Conservation (phyloP, 805 yeast genomes). For the Starmerella potacharoeniae region DNA sequence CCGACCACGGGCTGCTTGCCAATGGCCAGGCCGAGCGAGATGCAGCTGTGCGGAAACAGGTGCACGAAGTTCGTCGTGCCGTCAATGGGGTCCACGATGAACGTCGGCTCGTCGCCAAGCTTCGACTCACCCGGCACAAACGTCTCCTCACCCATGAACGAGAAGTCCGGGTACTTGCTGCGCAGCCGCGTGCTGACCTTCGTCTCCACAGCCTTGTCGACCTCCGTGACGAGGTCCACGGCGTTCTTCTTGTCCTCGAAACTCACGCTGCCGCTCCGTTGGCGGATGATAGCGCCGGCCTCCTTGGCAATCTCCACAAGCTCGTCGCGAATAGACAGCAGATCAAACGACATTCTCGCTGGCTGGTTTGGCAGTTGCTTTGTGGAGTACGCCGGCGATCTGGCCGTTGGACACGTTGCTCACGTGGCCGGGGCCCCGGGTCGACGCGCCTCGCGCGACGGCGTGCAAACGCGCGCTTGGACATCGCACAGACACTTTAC, state of each 20-base stretch:
- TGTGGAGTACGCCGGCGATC: neutral
- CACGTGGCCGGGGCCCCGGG: no score
- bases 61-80: slow-evolving; percentile 59
- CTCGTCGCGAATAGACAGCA: slow-evolving; percentile 30
- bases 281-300: slow-evolving; percentile 41
- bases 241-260: slow-evolving; percentile 50
- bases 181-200: slow-evolving; percentile 30
- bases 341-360: slow-evolving; percentile 22
- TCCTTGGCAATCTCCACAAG: slow-evolving; percentile 34
- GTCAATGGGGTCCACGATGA: slow-evolving; percentile 54
- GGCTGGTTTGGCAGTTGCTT: no score
- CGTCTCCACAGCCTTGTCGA: slow-evolving; percentile 46
- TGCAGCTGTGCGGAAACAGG: slow-evolving; percentile 50
- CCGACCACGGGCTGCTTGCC: slow-evolving; percentile 45
- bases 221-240: slow-evolving; percentile 52
- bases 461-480: no score
- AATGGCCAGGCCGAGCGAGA: slow-evolving; percentile 47
- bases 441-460: no score
- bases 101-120: slow-evolving; percentile 44
- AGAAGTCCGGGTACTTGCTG: slow-evolving; percentile 37
- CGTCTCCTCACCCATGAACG: slow-evolving; percentile 53
- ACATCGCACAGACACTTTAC: no score
- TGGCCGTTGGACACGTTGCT: neutral
- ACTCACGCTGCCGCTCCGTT: slow-evolving; percentile 37
- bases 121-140: slow-evolving; percentile 39